Evolutionary conservation across 2,329 filamentous ascomycete species (phyloP).

Genomic region (Microsporum canis): DNA sequence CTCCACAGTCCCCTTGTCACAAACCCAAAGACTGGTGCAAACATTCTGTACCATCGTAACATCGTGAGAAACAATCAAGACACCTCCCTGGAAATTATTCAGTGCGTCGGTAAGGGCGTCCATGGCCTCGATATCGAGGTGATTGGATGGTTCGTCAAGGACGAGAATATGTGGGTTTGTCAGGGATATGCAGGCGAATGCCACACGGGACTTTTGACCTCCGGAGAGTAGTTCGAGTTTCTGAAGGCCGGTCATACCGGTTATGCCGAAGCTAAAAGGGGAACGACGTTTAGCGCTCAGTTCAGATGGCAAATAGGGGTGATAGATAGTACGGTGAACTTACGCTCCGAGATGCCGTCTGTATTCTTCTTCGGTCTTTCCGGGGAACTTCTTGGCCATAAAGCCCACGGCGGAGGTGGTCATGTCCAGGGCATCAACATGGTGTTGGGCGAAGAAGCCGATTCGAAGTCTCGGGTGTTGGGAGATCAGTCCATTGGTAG

Average conservation of each 20-base stretch:
- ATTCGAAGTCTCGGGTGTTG: conserved; percentile 79
- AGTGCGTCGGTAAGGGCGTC: conserved; percentile 81
- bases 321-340: conserved; percentile 30
- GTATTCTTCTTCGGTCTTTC: conserved; percentile 91
- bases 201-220: conserved; percentile 96
- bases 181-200: conserved; percentile 89
- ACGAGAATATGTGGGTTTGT: conserved; percentile 95
- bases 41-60: conserved; percentile 97
- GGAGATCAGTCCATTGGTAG: conserved; percentile 70
- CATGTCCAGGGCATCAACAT: conserved; percentile 90
- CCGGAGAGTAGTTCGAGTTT: conserved; percentile 91
- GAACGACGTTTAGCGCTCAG: conserved; percentile 8
- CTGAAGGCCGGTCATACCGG: conserved; percentile 89
- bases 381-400: conserved; percentile 87
- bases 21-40: conserved; percentile 91
- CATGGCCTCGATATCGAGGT: conserved; percentile 98
- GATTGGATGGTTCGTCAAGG: conserved; percentile 96
- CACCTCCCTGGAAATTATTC: conserved; percentile 78
- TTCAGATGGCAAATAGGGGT: conserved; percentile 30
- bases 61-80: conserved; percentile 98
- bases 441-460: conserved; percentile 96
- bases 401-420: conserved; percentile 83
- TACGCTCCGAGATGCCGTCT: conserved; percentile 86
- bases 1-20: conserved; percentile 84
- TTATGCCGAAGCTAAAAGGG: conserved; percentile 50